Evolutionary conservation across 2,329 filamentous ascomycete genomes (phyloP).

Genomic region (Cercospora nicotianae): DNA sequence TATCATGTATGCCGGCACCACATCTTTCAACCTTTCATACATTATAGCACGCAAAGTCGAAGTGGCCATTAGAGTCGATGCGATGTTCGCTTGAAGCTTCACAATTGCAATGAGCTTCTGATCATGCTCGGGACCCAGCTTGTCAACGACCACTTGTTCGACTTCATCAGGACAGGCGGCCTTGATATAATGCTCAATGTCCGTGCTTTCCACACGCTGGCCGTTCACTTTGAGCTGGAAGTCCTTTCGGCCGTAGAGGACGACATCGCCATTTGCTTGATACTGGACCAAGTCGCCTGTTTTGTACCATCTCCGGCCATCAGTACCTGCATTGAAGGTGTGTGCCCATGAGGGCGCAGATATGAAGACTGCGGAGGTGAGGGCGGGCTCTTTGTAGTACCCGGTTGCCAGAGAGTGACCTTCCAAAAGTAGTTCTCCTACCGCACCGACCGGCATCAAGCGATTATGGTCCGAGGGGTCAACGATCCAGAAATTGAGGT

Average conservation of each 20-base stretch:
- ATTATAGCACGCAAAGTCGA: neutral
- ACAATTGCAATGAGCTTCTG: neutral
- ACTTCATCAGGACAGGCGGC: neutral
- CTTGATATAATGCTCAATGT: neutral
- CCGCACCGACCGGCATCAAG: neutral
- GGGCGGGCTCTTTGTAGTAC: neutral
- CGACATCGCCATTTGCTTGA: neutral
- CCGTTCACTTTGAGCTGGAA: neutral
- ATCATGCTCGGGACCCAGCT: neutral
- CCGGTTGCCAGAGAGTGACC: neutral
- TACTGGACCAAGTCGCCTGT: neutral
- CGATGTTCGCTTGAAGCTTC: neutral
- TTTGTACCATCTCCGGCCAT: neutral
- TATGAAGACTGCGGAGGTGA: neutral
- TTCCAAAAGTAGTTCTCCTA: neutral
- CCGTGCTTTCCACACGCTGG: neutral
- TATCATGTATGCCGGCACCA: neutral
- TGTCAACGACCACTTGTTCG: neutral
- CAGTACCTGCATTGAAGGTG: neutral
- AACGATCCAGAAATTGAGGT: neutral
- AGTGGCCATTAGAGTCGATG: neutral
- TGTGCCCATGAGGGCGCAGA: neutral
- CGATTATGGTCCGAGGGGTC: neutral
- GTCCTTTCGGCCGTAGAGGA: neutral
- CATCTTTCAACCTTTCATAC: neutral